phyloP scores from a whole-genome alignment of 257 asterid species.

The Jacaranda copaia region DNA sequence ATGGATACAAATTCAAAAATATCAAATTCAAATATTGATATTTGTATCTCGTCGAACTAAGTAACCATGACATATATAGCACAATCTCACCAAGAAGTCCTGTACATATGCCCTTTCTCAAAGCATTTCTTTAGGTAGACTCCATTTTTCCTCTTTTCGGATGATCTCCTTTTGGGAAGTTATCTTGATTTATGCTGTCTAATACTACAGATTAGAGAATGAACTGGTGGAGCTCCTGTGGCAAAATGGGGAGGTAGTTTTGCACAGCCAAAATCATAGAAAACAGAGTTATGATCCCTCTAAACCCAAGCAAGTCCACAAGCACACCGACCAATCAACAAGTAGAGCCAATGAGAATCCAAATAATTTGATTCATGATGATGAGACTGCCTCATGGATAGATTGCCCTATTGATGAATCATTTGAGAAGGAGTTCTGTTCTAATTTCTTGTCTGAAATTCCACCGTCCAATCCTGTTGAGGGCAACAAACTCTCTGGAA shows the following conservation, averaged over 20 bases:
- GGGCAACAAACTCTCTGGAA: conserved; percentile 18
- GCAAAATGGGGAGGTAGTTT: conserved; percentile 83
- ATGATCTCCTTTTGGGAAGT: background rate
- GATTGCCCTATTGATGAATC: conserved; percentile 67
- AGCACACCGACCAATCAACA: conserved; percentile 29
- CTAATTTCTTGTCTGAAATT: conserved; percentile 59
- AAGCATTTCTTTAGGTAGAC: too few species aligned
- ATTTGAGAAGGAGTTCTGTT: conserved; percentile 68
- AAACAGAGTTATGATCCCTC: conserved; percentile 43
- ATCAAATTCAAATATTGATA: too few species aligned
- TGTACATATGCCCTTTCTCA: too few species aligned
- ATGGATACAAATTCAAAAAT: too few species aligned
- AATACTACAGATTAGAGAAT: conserved; percentile 58
- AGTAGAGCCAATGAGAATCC: conserved; percentile 40
- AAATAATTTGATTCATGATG: conserved; percentile 52
- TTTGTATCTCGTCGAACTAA: too few species aligned
- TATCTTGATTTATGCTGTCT: background rate
- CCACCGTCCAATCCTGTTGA: conserved; percentile 42
- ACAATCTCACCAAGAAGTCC: too few species aligned
- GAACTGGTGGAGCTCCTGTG: conserved; percentile 83
- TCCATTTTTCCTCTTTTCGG: too few species aligned
- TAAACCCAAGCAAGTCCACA: conserved; percentile 44
- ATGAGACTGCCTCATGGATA: conserved; percentile 63
- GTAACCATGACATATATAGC: too few species aligned
- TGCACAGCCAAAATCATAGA: conserved; percentile 61